Percentiles rank a stretch among this genome's conserved stretches.
These are phyloP conservation scores for Oryza glaberrima DNA, from an alignment of 176 grass and related monocot genomes.

Conservation along the genomic window DNA sequence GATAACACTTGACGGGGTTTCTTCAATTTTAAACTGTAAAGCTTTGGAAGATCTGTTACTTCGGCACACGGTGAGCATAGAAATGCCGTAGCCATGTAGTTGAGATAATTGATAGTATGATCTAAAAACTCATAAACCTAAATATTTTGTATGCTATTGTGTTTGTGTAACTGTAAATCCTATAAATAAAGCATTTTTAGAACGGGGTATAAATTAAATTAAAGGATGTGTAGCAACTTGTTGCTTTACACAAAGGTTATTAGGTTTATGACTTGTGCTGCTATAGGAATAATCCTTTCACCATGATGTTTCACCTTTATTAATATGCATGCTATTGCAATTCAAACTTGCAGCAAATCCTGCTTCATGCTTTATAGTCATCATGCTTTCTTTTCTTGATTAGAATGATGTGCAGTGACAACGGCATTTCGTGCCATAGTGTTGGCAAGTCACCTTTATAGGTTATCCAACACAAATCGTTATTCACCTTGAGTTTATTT, in stretches of 20 bases:
- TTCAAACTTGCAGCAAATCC: too few relatives aligned
- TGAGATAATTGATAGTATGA: background rate
- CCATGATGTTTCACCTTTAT: too few relatives aligned
- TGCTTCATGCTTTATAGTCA: too few relatives aligned
- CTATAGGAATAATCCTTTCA: too few relatives aligned
- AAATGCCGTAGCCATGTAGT: background rate
- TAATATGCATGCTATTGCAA: too few relatives aligned
- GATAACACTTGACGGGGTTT: slow-evolving; percentile 65
- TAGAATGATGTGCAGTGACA: too few relatives aligned
- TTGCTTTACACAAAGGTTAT: too few relatives aligned
- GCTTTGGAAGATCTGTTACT: slow-evolving; percentile 78
- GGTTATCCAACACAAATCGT: background rate
- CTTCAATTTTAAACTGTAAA: slow-evolving; percentile 77
- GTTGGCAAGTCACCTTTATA: background rate
- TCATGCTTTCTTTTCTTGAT: too few relatives aligned
- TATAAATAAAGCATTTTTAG: too few relatives aligned
- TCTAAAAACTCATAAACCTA: background rate
- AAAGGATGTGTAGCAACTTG: background rate
- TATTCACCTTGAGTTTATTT: background rate
- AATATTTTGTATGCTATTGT: background rate
- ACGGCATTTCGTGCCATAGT: too few relatives aligned
- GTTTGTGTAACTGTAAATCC: too few relatives aligned
- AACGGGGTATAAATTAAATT: background rate
- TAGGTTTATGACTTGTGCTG: too few relatives aligned
- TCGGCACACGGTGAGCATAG: slow-evolving; percentile 74